Evolutionary conservation across 2,329 filamentous ascomycete species (phyloP).

Genomic region (Cladosporium sp.): DNA sequence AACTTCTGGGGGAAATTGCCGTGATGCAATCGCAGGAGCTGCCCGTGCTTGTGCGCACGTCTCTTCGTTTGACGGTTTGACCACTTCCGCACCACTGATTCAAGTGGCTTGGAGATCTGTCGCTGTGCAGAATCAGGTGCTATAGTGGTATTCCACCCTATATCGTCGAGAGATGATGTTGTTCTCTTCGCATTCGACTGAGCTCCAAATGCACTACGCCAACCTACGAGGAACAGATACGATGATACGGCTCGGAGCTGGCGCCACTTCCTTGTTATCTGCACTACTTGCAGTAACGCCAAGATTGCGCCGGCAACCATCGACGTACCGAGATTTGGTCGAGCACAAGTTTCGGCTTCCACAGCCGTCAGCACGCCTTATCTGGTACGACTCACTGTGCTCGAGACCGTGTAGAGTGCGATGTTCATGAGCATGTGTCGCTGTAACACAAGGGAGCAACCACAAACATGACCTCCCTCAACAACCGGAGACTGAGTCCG

Average conservation of each 20-base stretch:
- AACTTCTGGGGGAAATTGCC: constrained; percentile 11
- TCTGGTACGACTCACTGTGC: neutral
- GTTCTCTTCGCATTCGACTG: neutral
- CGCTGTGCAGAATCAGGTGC: neutral
- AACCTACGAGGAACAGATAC: neutral
- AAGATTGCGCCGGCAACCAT: constrained; percentile 13
- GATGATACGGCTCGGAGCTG: neutral
- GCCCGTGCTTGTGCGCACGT: neutral
- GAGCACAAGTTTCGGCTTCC: constrained; percentile 1
- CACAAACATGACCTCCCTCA: neutral
- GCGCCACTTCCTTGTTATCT: constrained; percentile 6
- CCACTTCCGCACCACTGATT: constrained; percentile 12
- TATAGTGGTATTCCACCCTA: neutral
- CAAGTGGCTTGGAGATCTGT: constrained; percentile 8
- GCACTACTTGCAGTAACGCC: neutral
- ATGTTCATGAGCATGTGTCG: neutral
- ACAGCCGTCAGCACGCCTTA: neutral
- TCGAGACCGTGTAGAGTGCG: neutral
- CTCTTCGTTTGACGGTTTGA: constrained; percentile 10
- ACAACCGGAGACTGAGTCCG: neutral
- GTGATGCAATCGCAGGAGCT: constrained; percentile 10
- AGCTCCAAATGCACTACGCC: neutral
- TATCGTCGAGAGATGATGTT: neutral
- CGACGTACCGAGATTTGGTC: constrained; percentile 10
- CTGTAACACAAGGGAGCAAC: neutral